These are phyloP conservation scores for Phytopythium cucurbitacearum DNA, from an alignment of 352 stramenopile species.

Conservation along the genomic window DNA sequence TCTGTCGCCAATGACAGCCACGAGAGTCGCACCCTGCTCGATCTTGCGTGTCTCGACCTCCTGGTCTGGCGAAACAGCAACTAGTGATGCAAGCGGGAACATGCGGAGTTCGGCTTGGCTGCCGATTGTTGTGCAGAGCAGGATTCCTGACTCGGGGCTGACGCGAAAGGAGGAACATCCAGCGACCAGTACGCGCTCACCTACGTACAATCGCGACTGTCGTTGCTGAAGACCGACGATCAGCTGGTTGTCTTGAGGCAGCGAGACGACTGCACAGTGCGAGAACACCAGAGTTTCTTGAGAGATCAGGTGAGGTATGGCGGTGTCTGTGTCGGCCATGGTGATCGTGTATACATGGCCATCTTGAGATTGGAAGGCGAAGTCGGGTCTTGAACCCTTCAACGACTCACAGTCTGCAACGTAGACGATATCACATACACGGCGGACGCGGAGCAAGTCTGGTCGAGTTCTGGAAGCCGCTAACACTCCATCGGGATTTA, in stretches of 20 bases:
- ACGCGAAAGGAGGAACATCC: conserved; percentile 68
- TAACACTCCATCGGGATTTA: neutral
- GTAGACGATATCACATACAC: too few relatives aligned
- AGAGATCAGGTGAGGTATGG: neutral
- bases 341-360: conserved; percentile 30
- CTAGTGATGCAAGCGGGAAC: conserved; percentile 10
- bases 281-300: conserved; percentile 25
- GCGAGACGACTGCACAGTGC: conserved; percentile 27
- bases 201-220: conserved; percentile 49
- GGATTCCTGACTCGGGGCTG: conserved; percentile 24
- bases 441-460: too few relatives aligned
- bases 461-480: neutral
- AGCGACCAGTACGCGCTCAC: conserved; percentile 25
- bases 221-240: conserved; percentile 35
- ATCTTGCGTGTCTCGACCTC: conserved; percentile 33
- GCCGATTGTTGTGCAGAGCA: conserved; percentile 68
- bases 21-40: conserved; percentile 57
- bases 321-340: neutral
- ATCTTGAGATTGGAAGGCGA: conserved; percentile 24
- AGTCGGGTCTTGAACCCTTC: too few relatives aligned
- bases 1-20: conserved; percentile 45
- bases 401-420: too few relatives aligned
- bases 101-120: conserved; percentile 54
- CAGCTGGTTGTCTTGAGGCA: conserved; percentile 6
- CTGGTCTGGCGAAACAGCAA: neutral